Base-by-base conservation (phyloP, 805 yeast species). In the Nakazawaea ambrosiae region DNA sequence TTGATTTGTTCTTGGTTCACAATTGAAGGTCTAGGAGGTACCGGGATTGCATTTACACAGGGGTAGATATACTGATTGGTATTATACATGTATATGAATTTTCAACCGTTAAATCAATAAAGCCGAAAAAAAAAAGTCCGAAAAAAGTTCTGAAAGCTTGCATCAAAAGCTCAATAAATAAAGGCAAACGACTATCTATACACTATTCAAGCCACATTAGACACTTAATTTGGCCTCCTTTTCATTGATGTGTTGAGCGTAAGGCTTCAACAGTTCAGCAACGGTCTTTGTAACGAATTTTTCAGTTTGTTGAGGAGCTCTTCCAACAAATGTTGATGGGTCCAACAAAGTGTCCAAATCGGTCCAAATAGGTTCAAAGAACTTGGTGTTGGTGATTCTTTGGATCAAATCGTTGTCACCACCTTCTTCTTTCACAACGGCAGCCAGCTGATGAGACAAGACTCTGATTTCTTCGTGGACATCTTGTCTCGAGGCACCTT, bases 381-480 rank as follows among this genome's bases (percentile, higher is more conserved):
- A 89, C 42, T 70, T 70, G 44, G 86, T 85, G 33, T 70, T 71
- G 63, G 72, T 76, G 51, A 89, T 70, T 61, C 97, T 77, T 61
- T 89, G 92, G 49, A 89, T 92, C 58, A 92, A 74, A 62, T 92
- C 98, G 55, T 92, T 92, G 60, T 92, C 98, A 45, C 97, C 97
- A 65, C 98, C 98, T 67, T 92, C 81, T 63, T 88, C 96, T 64
- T 92, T 92, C 41, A 92, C 98, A 44, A 89, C 96, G 36, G 86
- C 89, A 43, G 95, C 89, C 10, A 98, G 98, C 68, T 92, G 90
- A 61, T 92, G 98, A 10, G 96, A 86, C 43, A 92, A 73, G 22
- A 92, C 97, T 65, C 98, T 81, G 65, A 92, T 89, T 65, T 84
- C 83, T 70, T 92, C 98, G 65, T 92, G 98, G 56, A 96, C 90